Evolutionary conservation across 495 filamentous ascomycete genomes (phyloP).

Genomic region (Aspergillus panamensis): DNA sequence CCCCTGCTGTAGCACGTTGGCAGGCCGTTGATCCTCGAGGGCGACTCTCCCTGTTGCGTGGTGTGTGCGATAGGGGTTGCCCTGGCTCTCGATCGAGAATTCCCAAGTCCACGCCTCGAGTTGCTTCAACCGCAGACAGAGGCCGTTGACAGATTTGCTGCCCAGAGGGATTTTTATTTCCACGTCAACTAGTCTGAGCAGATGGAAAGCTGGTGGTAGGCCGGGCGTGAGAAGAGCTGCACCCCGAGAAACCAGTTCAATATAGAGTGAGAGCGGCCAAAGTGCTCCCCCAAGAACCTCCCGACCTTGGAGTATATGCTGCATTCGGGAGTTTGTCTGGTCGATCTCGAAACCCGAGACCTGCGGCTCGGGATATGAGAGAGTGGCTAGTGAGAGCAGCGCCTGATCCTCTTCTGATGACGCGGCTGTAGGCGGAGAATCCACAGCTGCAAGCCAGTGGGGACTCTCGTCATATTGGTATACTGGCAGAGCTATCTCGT

Average conservation of each 20-base stretch:
- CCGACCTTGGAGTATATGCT: background rate
- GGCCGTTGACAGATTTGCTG: background rate
- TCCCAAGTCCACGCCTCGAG: slow-evolving; percentile 2
- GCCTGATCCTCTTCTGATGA: background rate
- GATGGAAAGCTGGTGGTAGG: background rate
- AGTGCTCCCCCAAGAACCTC: background rate
- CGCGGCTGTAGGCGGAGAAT: background rate
- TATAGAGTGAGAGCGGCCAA: background rate
- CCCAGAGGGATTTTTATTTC: background rate
- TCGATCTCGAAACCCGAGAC: background rate
- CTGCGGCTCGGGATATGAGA: background rate
- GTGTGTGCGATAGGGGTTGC: background rate
- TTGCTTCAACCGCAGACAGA: background rate
- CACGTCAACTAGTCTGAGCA: background rate
- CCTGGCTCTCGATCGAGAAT: slow-evolving; percentile 1
- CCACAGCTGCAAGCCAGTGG: background rate
- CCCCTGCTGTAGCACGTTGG: no score
- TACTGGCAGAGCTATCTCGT: background rate
- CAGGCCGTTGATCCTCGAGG: background rate
- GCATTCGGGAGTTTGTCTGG: background rate
- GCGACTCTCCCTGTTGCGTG: background rate
- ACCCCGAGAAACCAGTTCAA: background rate
- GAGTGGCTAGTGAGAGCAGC: background rate
- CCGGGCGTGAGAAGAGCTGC: background rate
- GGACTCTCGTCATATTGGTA: background rate